Conservation (phyloP, 768 basidiomycete species). For the Imleria badia region DNA sequence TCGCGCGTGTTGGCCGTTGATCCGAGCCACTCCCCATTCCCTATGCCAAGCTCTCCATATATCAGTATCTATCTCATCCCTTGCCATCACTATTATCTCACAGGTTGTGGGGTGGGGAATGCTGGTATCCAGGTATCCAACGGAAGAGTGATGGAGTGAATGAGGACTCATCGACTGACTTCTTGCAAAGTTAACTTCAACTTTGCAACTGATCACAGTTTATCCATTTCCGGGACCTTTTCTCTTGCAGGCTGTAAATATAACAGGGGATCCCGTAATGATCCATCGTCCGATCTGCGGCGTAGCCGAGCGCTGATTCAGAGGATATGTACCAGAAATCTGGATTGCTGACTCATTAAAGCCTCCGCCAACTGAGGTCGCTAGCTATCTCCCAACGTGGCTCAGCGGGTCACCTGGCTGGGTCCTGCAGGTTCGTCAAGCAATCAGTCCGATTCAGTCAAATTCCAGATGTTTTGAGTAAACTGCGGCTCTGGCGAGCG, state of each 20-base stretch:
- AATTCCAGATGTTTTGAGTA: background rate
- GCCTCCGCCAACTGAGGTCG: conserved; percentile 1
- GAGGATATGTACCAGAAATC: background rate
- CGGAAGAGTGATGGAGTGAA: too few relatives aligned
- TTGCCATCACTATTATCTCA: too few relatives aligned
- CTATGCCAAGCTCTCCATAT: background rate
- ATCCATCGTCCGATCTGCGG: background rate
- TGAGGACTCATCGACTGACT: too few relatives aligned
- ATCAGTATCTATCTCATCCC: background rate
- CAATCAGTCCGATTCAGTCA: background rate
- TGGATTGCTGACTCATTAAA: background rate
- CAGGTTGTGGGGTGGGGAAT: too few relatives aligned
- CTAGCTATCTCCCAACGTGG: background rate
- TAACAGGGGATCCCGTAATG: background rate
- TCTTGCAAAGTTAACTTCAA: too few relatives aligned
- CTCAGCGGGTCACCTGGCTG: too few relatives aligned
- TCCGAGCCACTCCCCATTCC: background rate
- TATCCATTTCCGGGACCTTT: background rate
- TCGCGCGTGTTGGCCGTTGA: background rate
- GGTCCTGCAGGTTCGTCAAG: background rate
- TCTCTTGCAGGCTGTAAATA: background rate
- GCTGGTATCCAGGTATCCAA: too few relatives aligned
- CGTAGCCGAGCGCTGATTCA: background rate
- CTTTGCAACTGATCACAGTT: background rate
- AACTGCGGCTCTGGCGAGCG: background rate